Evolutionary conservation across 1,284 basidiomycete species (phyloP).

Genomic region (Cryptococcus deneoformans): DNA sequence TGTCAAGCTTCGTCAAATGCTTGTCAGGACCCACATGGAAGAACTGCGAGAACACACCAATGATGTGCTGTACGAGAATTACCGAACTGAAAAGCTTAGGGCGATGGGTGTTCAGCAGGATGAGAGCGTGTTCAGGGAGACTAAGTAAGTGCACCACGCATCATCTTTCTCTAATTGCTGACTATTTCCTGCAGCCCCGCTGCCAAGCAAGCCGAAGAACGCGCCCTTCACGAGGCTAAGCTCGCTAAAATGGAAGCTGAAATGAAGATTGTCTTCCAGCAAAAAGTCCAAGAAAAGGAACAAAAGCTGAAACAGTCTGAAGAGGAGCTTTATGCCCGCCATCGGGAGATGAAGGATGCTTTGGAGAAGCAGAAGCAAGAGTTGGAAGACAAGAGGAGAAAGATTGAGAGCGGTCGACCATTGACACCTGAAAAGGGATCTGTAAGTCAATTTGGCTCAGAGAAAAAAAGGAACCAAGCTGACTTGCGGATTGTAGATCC

Average conservation of each 20-base stretch:
- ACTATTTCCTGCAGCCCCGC: constrained; percentile 64
- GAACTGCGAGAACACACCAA: constrained; percentile 94
- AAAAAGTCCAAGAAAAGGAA: constrained; percentile 98
- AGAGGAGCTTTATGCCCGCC: constrained; percentile 94
- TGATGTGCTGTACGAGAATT: constrained; percentile 90
- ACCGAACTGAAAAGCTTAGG: constrained; percentile 88
- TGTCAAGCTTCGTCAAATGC: constrained; percentile 97
- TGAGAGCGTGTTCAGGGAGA: constrained; percentile 94
- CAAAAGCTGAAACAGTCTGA: constrained; percentile 96
- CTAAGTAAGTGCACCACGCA: constrained; percentile 66
- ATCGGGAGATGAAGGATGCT: constrained; percentile 98
- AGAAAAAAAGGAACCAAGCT: no score
- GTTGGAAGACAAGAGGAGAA: constrained; percentile 97
- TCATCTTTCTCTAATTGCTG: constrained; percentile 16
- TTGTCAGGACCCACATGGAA: constrained; percentile 97
- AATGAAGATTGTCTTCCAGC: constrained; percentile 99
- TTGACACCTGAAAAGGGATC: constrained; percentile 86
- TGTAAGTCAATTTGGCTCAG: constrained; percentile 28
- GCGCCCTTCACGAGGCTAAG: constrained; percentile 88
- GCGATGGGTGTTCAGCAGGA: constrained; percentile 97
- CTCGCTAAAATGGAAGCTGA: constrained; percentile 98
- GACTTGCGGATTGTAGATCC: neutral
- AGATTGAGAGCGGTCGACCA: constrained; percentile 89
- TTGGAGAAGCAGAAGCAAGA: constrained; percentile 95
- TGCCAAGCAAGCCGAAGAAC: constrained; percentile 91